Evolutionary conservation across 371 early-diverging fungal genomes (phyloP), one percentile per base, ranked within the genome.

Genomic region (Circinella minor): DNA sequence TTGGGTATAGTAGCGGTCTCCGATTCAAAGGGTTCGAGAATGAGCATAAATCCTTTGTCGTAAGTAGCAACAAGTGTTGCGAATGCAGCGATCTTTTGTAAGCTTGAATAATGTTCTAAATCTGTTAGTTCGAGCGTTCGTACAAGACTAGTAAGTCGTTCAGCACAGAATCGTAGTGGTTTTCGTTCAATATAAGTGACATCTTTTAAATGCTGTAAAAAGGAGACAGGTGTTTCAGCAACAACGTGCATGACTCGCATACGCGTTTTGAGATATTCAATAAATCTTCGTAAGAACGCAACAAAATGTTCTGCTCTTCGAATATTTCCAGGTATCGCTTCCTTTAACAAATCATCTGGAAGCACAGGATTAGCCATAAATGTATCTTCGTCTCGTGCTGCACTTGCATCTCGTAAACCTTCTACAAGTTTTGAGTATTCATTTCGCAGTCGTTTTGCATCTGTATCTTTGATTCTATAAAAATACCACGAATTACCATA

Each of bases 291-390:
- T 67, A 99, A 76, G 75, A 99, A 97, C 0, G 96, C 93, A 8
- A 99, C 95, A 86, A 99, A 99, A 81, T 99, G 99, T 70, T 96
- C 97, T 4, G 99, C 96, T 62, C 94, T 87, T 70, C 99, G 89
- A 65, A 99, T 96, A 77, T 97, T 99, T 15, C 99, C 99, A 3
- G 99, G 99, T 2, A 99, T 92, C 1, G 96, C 95, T 74, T 99
- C 99, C 43, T 89, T 81, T 65, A 98, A 76, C 17, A 99, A 77
- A 76, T 98, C 97, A 72, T 97, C 96, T 1, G 99, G 98, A 11
- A 99, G 75, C 0, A 94, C 94, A 17, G 94, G 93, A 77, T 88
- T 93, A 1, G 93, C 89, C 89, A 95, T 86, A 48, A 91, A 85
- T 43, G 86, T 75, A 61, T 93, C 94, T 67, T 93, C 93, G 55